Base-by-base conservation (phyloP, 208 protist species). In the Leishmania lainsoni region DNA sequence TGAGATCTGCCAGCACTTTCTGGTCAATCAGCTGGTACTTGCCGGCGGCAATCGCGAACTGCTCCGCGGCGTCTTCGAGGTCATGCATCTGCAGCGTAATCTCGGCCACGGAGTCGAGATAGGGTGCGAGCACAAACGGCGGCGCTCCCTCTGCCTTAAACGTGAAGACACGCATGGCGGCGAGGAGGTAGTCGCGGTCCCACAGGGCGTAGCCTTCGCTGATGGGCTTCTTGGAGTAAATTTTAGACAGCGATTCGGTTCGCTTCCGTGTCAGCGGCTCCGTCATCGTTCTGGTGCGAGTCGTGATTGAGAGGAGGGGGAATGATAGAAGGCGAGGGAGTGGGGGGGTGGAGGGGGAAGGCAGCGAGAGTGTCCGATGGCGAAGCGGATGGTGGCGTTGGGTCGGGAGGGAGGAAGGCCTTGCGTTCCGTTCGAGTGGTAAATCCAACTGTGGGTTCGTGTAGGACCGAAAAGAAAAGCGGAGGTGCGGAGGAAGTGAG, bases 151-250 rank as follows among this genome's bases (percentile, higher is more conserved):
- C 95, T 0, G 89, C 85, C 83, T 98, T 98, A 83, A 96, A 98
- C 59, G 92, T 90, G 80, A 98, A 97, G 58, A 98, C 84, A 48
- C 95, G 92, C 72, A 98, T 89, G 17, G 95, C 93, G 56, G 92
- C 93, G 59, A 98, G 86, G 22, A 90, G 89, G 88, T 98, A 98
- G 74, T 93, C 95, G 75, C 90, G 81, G 82, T 98, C 95, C 93
- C 95, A 98, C 39, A 98, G 85, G 54, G 92, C 86, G 86, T 94
- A 98, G 17, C 95, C 95, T 84, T 98, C 95, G 71, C 90, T 90
- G 66, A 98, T 95, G 16, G 92, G 87, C 76, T 94, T 96, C 78
- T 93, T 95, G 71, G 93, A 82, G 83, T 95, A 95, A 14, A 93
- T 89, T 83, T 97, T 91, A 45, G 94, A 93, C 79, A 94, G 96